Base-by-base conservation (phyloP, 306 rosid species). In the Sicyos baderoa region DNA sequence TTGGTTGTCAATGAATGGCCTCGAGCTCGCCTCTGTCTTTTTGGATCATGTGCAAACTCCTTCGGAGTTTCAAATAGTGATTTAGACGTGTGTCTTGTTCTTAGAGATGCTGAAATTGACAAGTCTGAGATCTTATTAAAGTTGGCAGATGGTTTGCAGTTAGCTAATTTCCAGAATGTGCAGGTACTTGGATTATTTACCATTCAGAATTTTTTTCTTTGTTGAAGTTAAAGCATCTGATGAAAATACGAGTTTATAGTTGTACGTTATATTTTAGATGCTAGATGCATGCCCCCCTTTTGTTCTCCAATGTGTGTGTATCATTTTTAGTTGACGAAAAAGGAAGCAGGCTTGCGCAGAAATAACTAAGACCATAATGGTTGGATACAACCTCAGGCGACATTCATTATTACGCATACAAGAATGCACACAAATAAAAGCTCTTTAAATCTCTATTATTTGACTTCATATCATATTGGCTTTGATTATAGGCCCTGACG, bases 31-130 rank as follows among this genome's bases (percentile, higher is more conserved):
- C 93, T 93, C 2, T 93, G 76, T 79, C 82, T 90, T 57, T 93
- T 89, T 82, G 99, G 99, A 76, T 93, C 99, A 6, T 90, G 99
- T 82, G 99, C 94, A 21, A 93, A 85, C 82, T 89, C 97, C 10
- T 93, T 93, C 68, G 99, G 90, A 3, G 94, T 93, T 75, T 93
- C 97, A 60, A 89, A 82, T 76, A 93, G 97, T 64, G 99, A 93
- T 69, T 78, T 93, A 76, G 99, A 93, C 81, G 88, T 90, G 75
- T 93, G 99, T 79, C 91, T 93, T 78, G 97, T 84, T 10, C 86
- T 89, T 78, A 87, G 83, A 63, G 91, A 82, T 27, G 76, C 81
- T 47, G 83, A 82, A 27, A n/a, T 85, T 47, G 87, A 90, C 77
- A 93, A 93, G 82, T 77, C 96, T n/a, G 86, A 90, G 82, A 64